Evolutionary conservation across 345 rosid genomes (phyloP), one percentile per base, ranked within the genome.

Genomic region (Xanthoceras sorbifolium): DNA sequence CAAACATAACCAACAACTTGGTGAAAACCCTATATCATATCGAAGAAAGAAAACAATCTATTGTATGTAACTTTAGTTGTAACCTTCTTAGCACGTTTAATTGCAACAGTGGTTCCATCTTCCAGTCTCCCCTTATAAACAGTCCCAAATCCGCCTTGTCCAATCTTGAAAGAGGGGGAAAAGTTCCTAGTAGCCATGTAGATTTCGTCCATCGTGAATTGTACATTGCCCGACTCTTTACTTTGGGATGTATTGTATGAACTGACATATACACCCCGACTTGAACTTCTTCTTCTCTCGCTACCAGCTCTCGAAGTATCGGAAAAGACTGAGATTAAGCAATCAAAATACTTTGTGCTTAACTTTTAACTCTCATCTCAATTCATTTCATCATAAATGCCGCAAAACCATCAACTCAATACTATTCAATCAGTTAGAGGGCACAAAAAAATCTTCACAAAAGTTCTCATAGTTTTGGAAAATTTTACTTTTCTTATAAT

Each of bases 41-140:
- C 10, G 8, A 25, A 14, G 28, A 31, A 9, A 17, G 3, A 34
- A 63, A 18, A 61, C 22, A 63, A 67, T 52, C 23, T 25, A 0
- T 20, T 15, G 14, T n/a, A 29, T 7, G 15, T 8, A 74, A 77
- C 12, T 50, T 9, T 10, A 15, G 48, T 67, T 54, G 4, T 26
- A 38, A 93, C 99, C 97, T 87, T 95, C 79, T 92, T 93, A 64
- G 98, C 98, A 0, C 99, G 96, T 80, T 95, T 95, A 76, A 93
- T 77, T 0, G 99, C 99, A 10, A 95, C 89, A 23, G 82, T 32
- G 0, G 88, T 86, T 78, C 99, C 99, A 85, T 93, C 97, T 42
- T 81, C 76, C 17, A 95, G 92, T 64, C 77, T 89, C 14, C 94
- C 99, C 84, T 88, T 93, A 81, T 93, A 95, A 44, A 95, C 99